Conservation (phyloP, 2,329 filamentous ascomycete species). For the Cordyceps tenuipes region DNA sequence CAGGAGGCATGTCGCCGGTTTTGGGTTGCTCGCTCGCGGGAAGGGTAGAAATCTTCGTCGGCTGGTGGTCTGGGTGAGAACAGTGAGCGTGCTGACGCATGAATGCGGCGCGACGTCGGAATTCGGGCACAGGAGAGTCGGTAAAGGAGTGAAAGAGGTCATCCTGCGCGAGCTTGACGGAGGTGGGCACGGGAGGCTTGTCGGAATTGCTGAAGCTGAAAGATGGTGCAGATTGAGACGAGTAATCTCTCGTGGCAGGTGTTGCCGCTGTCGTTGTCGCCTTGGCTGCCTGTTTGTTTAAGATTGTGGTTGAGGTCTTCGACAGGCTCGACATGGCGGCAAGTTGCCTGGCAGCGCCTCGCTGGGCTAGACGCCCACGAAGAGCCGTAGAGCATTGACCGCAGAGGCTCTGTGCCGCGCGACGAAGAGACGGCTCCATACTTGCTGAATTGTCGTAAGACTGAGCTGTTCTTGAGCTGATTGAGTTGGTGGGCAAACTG, state of each 20-base stretch:
- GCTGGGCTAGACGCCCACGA: slow-evolving; percentile 19
- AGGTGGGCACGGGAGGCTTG: slow-evolving; percentile 17
- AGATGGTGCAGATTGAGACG: slow-evolving; percentile 8
- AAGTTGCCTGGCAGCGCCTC: slow-evolving; percentile 1
- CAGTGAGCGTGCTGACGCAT: slow-evolving; percentile 93
- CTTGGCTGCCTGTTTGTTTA: background rate
- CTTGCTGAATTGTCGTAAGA: background rate
- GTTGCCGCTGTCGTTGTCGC: background rate
- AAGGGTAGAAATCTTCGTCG: slow-evolving; percentile 59
- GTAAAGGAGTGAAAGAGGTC: slow-evolving; percentile 93
- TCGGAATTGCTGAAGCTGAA: slow-evolving; percentile 12
- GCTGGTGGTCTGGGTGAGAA: slow-evolving; percentile 78
- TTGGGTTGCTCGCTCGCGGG: slow-evolving; percentile 51
- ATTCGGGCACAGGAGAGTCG: slow-evolving; percentile 78
- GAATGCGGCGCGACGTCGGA: slow-evolving; percentile 77
- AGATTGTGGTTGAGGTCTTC: background rate
- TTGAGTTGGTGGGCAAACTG: slow-evolving; percentile 10
- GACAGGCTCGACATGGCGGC: slow-evolving; percentile 9
- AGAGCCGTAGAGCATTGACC: slow-evolving; percentile 31
- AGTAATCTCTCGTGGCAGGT: slow-evolving; percentile 3
- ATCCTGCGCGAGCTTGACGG: slow-evolving; percentile 50
- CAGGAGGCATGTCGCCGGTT: slow-evolving; percentile 54
- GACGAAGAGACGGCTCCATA: slow-evolving; percentile 34
- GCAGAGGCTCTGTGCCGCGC: slow-evolving; percentile 31
- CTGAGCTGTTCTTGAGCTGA: slow-evolving; percentile 10